These are phyloP conservation scores for Leptographium wingfieldii DNA, from an alignment of 2,329 filamentous ascomycete genomes.

Conservation along the genomic window DNA sequence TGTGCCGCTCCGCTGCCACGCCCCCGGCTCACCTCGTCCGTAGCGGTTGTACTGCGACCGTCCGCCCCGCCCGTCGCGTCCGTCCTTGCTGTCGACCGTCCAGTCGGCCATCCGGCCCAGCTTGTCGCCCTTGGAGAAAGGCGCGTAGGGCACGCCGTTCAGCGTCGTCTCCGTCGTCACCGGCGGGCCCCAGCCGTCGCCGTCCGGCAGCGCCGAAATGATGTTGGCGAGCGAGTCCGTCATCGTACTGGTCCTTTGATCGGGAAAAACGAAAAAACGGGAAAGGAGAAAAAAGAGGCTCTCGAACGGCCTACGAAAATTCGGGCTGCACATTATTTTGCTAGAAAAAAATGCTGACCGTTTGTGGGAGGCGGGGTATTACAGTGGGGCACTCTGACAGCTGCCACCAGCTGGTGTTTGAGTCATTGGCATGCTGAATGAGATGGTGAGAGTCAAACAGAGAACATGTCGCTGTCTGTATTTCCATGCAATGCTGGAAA, in stretches of 20 bases:
- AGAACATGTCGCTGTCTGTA: too few relatives aligned
- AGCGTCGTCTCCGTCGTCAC: slow-evolving; percentile 77
- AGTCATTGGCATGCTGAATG: neutral
- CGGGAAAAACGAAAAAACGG: neutral
- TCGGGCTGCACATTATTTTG: neutral
- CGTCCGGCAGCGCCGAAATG: slow-evolving; percentile 58
- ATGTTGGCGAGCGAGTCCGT: slow-evolving; percentile 38
- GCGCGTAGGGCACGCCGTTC: slow-evolving; percentile 91
- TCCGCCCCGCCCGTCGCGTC: slow-evolving; percentile 57
- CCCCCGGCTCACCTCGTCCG: slow-evolving; percentile 59
- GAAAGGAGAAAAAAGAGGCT: neutral
- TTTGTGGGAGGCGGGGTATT: slow-evolving; percentile 6
- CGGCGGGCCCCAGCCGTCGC: slow-evolving; percentile 78
- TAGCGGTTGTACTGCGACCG: slow-evolving; percentile 85
- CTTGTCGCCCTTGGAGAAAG: slow-evolving; percentile 98
- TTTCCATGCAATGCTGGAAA: neutral
- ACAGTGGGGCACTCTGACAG: neutral
- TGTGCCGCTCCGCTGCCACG: neutral
- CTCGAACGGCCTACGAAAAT: neutral
- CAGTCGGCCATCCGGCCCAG: slow-evolving; percentile 98
- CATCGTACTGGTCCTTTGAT: neutral
- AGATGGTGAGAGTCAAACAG: too few relatives aligned
- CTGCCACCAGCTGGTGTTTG: slow-evolving; percentile 3
- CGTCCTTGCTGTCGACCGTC: slow-evolving; percentile 82
- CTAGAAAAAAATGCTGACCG: neutral